These are phyloP conservation scores for Cercospora canescens DNA, from an alignment of 2,329 filamentous ascomycete species.

Conservation along the genomic window DNA sequence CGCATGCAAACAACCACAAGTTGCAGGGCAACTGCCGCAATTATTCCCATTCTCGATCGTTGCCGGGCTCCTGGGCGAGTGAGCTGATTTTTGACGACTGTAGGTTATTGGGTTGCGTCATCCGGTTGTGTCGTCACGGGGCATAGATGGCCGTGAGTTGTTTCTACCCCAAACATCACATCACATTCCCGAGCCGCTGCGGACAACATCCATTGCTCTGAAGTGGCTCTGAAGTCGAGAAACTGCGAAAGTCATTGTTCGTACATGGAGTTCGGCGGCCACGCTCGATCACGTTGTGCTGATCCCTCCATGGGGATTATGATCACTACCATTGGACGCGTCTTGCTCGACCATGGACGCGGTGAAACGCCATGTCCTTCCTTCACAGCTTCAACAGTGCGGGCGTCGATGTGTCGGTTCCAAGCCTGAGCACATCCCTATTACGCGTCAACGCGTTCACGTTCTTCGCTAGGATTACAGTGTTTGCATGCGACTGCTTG, in stretches of 20 bases:
- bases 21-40: conserved; percentile 1
- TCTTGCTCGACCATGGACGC: background rate
- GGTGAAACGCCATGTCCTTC: conserved; percentile 1
- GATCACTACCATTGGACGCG: background rate
- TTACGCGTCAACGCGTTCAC: background rate
- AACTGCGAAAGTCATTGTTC: background rate
- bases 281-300: conserved; percentile 2
- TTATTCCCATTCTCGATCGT: background rate
- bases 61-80: too few relatives aligned
- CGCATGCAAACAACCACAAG: conserved; percentile 3
- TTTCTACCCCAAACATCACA: background rate
- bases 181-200: background rate
- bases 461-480: background rate
- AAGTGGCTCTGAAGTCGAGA: background rate
- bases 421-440: background rate
- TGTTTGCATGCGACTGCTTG: background rate
- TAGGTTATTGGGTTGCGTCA: too few relatives aligned
- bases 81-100: too few relatives aligned
- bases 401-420: background rate
- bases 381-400: background rate
- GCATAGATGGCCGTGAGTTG: background rate
- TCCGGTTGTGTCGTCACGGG: background rate
- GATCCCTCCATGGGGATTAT: background rate
- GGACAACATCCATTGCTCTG: background rate
- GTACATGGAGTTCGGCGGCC: conserved; percentile 6